Evolutionary conservation across 2,329 filamentous ascomycete genomes (phyloP).

Genomic region (Elsinoe australis): DNA sequence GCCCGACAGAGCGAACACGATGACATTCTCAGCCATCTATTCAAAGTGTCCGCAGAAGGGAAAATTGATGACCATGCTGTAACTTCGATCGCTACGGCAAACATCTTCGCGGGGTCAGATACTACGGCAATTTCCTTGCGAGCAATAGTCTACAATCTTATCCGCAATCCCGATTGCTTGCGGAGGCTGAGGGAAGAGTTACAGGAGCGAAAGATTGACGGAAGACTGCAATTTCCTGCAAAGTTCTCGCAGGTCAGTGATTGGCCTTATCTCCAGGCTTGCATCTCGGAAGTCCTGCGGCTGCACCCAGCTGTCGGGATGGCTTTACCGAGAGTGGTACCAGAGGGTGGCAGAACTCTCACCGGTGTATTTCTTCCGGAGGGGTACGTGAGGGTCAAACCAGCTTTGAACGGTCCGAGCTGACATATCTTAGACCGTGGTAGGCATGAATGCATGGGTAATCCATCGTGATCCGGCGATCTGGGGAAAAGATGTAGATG

Average conservation of each 20-base stretch:
- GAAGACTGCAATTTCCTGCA: conserved; percentile 18
- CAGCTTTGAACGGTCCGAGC: conserved; percentile 24
- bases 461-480: conserved; percentile 34
- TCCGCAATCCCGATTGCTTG: conserved; percentile 24
- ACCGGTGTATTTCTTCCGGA: too few species aligned
- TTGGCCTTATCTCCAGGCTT: conserved; percentile 28
- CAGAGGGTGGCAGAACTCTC: conserved; percentile 14
- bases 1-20: conserved; percentile 7
- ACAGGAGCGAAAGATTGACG: neutral
- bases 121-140: conserved; percentile 32
- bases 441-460: conserved; percentile 39
- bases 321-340: conserved; percentile 4
- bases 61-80: conserved; percentile 20
- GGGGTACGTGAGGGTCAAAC: too few species aligned
- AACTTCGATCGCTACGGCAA: conserved; percentile 21
- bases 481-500: conserved; percentile 36
- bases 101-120: conserved; percentile 28
- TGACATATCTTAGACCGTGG: conserved; percentile 42
- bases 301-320: conserved; percentile 26
- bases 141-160: conserved; percentile 29
- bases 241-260: conserved; percentile 24
- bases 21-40: conserved; percentile 16
- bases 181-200: conserved; percentile 22
- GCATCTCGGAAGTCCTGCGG: conserved; percentile 27
- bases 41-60: conserved; percentile 15